A percentile compares a stretch with the other conserved stretches of the same genome.
Evolutionary conservation across 2,329 filamentous ascomycete species (phyloP).

Genomic region (Colletotrichum sp.): DNA sequence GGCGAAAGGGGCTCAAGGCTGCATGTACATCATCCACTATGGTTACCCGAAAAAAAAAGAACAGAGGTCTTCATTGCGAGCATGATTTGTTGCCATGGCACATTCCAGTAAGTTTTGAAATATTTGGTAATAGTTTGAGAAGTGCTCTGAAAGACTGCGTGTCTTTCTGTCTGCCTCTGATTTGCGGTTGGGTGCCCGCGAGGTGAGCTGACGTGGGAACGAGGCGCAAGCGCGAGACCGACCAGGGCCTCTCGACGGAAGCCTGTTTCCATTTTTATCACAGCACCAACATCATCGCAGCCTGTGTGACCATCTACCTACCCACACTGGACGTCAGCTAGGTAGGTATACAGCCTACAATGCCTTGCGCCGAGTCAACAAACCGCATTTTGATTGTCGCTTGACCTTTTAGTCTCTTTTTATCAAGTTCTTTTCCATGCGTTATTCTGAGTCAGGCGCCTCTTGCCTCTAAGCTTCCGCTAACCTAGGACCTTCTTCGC

Average conservation of each 20-base stretch:
- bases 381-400: neutral
- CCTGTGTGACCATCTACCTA: neutral
- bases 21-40: conserved; percentile 19
- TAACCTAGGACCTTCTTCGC: neutral
- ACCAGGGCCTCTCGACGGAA: neutral
- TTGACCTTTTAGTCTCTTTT: neutral
- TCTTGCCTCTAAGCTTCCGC: neutral
- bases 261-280: neutral
- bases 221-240: neutral
- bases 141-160: neutral
- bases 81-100: neutral
- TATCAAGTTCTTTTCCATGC: neutral
- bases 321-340: neutral
- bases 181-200: neutral
- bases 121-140: neutral
- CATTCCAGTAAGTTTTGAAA: neutral
- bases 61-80: conserved; percentile 6
- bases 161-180: neutral
- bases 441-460: neutral
- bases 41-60: conserved; percentile 16
- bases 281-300: neutral
- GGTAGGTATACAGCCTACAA: neutral
- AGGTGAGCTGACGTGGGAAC: neutral
- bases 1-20: conserved; percentile 13
- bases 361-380: neutral